Percentiles rank a stretch among this genome's conserved stretches.
phyloP scores from a whole-genome alignment of 2,329 filamentous ascomycete species.

The Reticulascus tulasneorum region DNA sequence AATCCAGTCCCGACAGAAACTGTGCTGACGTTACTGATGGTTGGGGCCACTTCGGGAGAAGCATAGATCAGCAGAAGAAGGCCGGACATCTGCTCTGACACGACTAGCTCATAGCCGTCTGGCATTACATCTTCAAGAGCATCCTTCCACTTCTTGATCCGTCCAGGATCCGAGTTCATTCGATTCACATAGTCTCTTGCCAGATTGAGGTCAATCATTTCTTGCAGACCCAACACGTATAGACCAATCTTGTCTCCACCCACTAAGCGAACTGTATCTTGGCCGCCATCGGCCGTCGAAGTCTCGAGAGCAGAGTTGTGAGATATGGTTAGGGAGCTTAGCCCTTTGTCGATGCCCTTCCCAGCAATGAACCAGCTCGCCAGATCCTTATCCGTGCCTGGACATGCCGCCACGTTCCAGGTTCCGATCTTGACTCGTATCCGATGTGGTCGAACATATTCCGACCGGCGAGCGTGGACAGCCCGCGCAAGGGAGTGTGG shows the following conservation, averaged over 20 bases:
- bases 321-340: constrained; percentile 52
- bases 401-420: constrained; percentile 89
- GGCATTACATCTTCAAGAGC: constrained; percentile 73
- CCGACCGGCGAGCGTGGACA: constrained; percentile 68
- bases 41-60: constrained; percentile 68
- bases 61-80: constrained; percentile 82
- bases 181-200: constrained; percentile 71
- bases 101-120: constrained; percentile 68
- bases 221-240: constrained; percentile 87
- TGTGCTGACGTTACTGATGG: constrained; percentile 77
- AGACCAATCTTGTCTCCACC: constrained; percentile 72
- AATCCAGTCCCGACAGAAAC: constrained; percentile 83
- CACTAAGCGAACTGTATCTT: constrained; percentile 38
- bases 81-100: constrained; percentile 81
- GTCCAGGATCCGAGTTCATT: constrained; percentile 67
- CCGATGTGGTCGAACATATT: constrained; percentile 72
- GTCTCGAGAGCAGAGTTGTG: constrained; percentile 32
- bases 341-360: constrained; percentile 61
- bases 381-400: constrained; percentile 83
- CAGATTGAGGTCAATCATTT: constrained; percentile 82
- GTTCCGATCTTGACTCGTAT: constrained; percentile 86
- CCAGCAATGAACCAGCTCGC: constrained; percentile 83
- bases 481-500: constrained; percentile 59
- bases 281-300: constrained; percentile 19
- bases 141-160: constrained; percentile 75